A percentile compares a stretch with the other conserved stretches of the same genome.
Evolutionary conservation across 352 stramenopile species (phyloP).

Genomic region (Pythium dissotocum): DNA sequence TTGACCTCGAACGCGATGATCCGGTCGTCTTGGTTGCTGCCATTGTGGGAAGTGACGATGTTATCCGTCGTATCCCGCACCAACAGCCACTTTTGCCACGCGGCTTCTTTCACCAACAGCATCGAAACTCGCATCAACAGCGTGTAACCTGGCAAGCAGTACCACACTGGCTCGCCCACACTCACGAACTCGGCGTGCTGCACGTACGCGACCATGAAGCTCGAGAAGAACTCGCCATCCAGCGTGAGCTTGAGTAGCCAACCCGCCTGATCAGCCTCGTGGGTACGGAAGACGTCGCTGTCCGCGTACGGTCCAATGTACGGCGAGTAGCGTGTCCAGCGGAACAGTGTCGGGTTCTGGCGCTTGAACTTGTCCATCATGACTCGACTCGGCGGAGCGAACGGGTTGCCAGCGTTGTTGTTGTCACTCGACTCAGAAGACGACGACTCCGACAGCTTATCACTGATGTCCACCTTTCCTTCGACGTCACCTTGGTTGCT

Average conservation of each 20-base stretch:
- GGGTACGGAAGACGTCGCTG: slow-evolving; percentile 57
- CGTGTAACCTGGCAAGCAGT: slow-evolving; percentile 57
- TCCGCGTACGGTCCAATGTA: slow-evolving; percentile 58
- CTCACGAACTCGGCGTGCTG: slow-evolving; percentile 50
- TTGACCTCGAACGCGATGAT: slow-evolving; percentile 49
- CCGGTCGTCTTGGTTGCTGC: slow-evolving; percentile 29
- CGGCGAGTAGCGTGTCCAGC: slow-evolving; percentile 56
- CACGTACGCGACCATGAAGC: slow-evolving; percentile 65
- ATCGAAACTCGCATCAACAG: slow-evolving; percentile 60
- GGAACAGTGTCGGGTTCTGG: slow-evolving; percentile 61
- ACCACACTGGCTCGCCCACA: slow-evolving; percentile 43
- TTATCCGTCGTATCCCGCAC: slow-evolving; percentile 49
- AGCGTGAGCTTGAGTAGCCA: slow-evolving; percentile 61
- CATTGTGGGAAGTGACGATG: slow-evolving; percentile 18
- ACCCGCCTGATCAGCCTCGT: slow-evolving; percentile 36
- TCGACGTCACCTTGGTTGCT: slow-evolving; percentile 16
- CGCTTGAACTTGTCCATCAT: slow-evolving; percentile 48
- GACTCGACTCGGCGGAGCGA: slow-evolving; percentile 23
- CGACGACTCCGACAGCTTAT: slow-evolving; percentile 29
- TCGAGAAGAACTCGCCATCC: slow-evolving; percentile 73
- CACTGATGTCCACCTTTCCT: slow-evolving; percentile 29
- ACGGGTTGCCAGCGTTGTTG: slow-evolving; percentile 23
- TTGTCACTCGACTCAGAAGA: slow-evolving; percentile 27
- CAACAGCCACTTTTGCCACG: slow-evolving; percentile 64
- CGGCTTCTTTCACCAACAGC: slow-evolving; percentile 64